Conservation (phyloP, 192 early-diverging fungal genomes). For the Chytriomyces sp. region DNA sequence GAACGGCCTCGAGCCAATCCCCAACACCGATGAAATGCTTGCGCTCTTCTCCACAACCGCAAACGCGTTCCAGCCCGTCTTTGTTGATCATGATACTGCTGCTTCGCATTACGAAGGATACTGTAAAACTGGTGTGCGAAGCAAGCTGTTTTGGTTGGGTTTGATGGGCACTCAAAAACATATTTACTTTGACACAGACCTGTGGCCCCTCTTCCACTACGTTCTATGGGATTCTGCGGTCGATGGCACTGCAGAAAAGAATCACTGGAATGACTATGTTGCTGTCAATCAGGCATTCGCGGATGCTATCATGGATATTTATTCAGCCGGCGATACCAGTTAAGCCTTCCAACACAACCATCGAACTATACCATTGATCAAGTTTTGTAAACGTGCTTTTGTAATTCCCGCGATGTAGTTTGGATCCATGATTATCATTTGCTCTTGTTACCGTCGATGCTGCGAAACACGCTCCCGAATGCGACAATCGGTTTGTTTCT, state of each 20-base stretch:
- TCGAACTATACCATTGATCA: slow-evolving; percentile 48
- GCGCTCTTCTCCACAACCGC: slow-evolving; percentile 52
- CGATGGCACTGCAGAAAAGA: slow-evolving; percentile 65
- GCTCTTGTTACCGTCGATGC: slow-evolving; percentile 52
- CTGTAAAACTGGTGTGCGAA: slow-evolving; percentile 79
- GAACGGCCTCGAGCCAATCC: slow-evolving; percentile 44
- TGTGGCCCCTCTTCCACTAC: slow-evolving; percentile 97
- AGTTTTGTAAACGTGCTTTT: not conserved
- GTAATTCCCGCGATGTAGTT: slow-evolving; percentile 36
- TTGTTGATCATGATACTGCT: slow-evolving; percentile 73
- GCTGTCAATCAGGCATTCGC: slow-evolving; percentile 82
- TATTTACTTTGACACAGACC: slow-evolving; percentile 54
- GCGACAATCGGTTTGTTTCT: slow-evolving; percentile 63
- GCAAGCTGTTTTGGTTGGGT: not conserved
- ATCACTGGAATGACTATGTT: slow-evolving; percentile 81
- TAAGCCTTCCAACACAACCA: slow-evolving; percentile 50
- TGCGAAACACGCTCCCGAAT: slow-evolving; percentile 49
- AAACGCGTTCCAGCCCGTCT: slow-evolving; percentile 76
- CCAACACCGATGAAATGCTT: slow-evolving; percentile 60
- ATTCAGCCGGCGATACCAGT: slow-evolving; percentile 80
- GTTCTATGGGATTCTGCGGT: slow-evolving; percentile 81
- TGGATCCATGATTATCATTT: slow-evolving; percentile 70
- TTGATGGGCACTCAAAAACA: not conserved
- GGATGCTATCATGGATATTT: slow-evolving; percentile 70
- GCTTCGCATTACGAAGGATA: slow-evolving; percentile 95